Conservation (phyloP, 129 eudicot genomes). For the Artemisia argyi region DNA sequence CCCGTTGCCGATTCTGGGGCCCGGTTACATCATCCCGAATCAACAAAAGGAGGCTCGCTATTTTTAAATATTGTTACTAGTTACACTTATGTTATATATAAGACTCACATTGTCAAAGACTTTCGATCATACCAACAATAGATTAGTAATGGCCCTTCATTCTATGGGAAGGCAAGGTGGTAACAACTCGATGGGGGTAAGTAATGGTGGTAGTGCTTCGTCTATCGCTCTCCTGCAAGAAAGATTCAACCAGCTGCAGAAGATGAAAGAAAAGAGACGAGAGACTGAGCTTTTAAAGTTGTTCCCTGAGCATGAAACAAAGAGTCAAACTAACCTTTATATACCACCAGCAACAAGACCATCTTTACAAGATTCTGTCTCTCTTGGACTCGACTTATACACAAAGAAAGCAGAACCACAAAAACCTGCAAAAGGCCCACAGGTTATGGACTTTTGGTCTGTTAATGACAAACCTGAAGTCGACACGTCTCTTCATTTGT, state of each 20-base stretch:
- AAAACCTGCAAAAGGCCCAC: constrained; percentile 9
- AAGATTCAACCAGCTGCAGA: constrained; percentile 56
- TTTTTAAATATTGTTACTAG: constrained; percentile 4
- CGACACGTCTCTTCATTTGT: constrained; percentile 65
- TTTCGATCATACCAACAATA: constrained; percentile 13
- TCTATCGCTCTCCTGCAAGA: constrained; percentile 59
- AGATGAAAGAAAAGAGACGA: constrained; percentile 51
- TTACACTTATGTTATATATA: constrained; percentile 22
- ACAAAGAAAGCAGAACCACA: constrained; percentile 25
- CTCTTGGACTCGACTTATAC: constrained; percentile 49
- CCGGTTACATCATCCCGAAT: constrained; percentile 29
- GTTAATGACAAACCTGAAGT: constrained; percentile 31
- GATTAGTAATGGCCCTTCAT: constrained; percentile 20
- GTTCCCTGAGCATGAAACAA: constrained; percentile 26
- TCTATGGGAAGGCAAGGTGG: constrained; percentile 34
- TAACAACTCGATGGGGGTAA: constrained; percentile 30
- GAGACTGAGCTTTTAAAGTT: constrained; percentile 37
- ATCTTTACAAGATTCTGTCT: constrained; percentile 34
- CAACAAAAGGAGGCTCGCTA: constrained; percentile 35
- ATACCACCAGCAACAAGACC: constrained; percentile 29
- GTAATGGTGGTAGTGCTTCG: constrained; percentile 26
- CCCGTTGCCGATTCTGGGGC: constrained; percentile 34
- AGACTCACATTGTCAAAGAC: constrained; percentile 19
- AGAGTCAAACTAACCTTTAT: constrained; percentile 23
- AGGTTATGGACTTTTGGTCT: constrained; percentile 25